Evolutionary conservation across 2,329 filamentous ascomycete species (phyloP), one percentile per base, ranked within the genome.

Genomic region (Hortaea sp.): DNA sequence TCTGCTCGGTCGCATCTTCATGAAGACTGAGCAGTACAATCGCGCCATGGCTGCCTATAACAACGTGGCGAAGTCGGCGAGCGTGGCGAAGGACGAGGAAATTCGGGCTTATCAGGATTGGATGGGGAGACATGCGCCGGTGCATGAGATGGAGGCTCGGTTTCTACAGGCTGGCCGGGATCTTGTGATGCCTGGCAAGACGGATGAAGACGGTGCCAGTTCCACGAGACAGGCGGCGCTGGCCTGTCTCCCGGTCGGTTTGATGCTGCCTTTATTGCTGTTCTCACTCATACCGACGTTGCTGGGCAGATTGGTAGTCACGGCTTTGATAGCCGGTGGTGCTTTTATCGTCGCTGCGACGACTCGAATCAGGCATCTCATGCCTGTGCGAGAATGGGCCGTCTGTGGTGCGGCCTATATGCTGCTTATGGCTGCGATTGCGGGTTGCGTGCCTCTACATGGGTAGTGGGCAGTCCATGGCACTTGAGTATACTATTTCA

Each of bases 1-100:
- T 41, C 63, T 84, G 5, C 61, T 85, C 5, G 77, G 76, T 10
- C 73, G 76, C 52, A 79, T 85, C 45, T 81, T 77, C 11, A 73
- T 76, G 52, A 85, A 85, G 60, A 64, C 85, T 6, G 73, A 74
- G 30, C 79, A 84, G 57, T 87, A 86, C 59, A 82, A 80, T 51
- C 74, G 78, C 53, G 74, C 79, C 1, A 64, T 86, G 42, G 63
- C 74, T 1, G 78, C 80, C 0, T 85, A 78, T 57, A 70, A 70
- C 51, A 66, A 71, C 50, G 62, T 77, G 44, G 69, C 73, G 0
- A 76, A 75, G 51, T 65, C 66, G 12, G 67, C 80, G 9, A 65
- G 70, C 0, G 57, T 68, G 4, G 78, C 81, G 1, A n/a, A 9
- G 7, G n/a, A 9, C 7, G 64, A 67, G 1, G 63, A 69, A 7